Base-by-base conservation (phyloP, 2,329 filamentous ascomycete genomes). In the Phoma sp. region DNA sequence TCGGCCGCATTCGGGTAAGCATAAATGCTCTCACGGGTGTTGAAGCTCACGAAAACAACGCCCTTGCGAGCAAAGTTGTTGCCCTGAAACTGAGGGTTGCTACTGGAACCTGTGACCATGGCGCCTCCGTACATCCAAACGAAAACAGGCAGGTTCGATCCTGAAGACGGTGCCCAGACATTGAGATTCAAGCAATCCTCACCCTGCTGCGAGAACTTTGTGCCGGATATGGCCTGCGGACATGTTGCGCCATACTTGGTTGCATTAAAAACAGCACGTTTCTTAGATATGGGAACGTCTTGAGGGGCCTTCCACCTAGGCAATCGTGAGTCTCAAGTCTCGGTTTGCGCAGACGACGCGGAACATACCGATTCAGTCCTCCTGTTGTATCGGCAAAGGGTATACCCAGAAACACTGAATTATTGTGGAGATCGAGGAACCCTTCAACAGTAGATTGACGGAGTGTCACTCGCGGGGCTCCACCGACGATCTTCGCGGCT, bases 51-150 rank as follows among this genome's bases (percentile, higher is more conserved):
- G 25, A 56, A 67, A 15, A 67, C 42, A 17, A 65, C 62, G 21
- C 59, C 64, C 36, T 65, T 65, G 42, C 59, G 63, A 46, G 64
- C 62, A 42, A 67, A 67, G 26, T 78, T 72, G 62, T 75, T 77
- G 56, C 78, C 77, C 59, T 74, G 76, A 49, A 77, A 59, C 15
- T 73, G 71, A 17, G 76, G 71, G 57, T 78, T 78, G 66, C 74
- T 78, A 65, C 59, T 67, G 17, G 64, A 67, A 7, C 75, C 75
- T 6, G 74, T 76, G 18, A 77, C 75, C 74, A 77, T 77, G 6
- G 74, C 74, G 30, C 73, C 76, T 2, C 76, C 76, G 25, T 78
- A 78, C 74, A 78, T 77, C 63, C 78, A 80, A 0, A 79, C 71
- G 9, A 76, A 73, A 2, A 77, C 71, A 30, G 72, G 57, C 36